These are phyloP conservation scores for Suillus ampliporus DNA, from an alignment of 768 basidiomycete genomes.

Conservation along the genomic window DNA sequence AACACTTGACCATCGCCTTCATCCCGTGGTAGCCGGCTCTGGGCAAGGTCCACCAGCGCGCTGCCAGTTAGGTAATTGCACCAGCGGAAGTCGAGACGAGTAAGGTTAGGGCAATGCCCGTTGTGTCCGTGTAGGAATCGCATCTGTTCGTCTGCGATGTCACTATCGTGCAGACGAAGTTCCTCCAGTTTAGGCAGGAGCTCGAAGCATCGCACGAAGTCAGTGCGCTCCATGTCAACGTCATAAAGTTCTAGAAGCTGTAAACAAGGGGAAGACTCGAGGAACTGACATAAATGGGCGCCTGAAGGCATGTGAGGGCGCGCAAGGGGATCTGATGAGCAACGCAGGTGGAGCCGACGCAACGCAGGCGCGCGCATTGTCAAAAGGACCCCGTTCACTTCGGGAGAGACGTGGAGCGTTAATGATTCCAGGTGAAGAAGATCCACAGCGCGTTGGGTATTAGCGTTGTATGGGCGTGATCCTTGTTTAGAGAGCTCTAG, in stretches of 20 bases:
- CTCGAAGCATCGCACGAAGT: constrained; percentile 43
- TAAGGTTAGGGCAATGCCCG: constrained; percentile 53
- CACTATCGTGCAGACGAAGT: constrained; percentile 62
- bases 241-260: constrained; percentile 55
- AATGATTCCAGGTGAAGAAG: constrained; percentile 37
- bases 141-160: constrained; percentile 55
- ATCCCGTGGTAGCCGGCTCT: constrained; percentile 37
- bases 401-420: constrained; percentile 35
- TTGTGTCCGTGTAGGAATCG: constrained; percentile 42
- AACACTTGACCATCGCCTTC: neutral
- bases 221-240: constrained; percentile 46
- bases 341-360: constrained; percentile 46
- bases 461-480: constrained; percentile 28
- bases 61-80: constrained; percentile 58
- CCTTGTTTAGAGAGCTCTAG: constrained; percentile 43
- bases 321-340: constrained; percentile 35
- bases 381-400: constrained; percentile 33
- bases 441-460: constrained; percentile 18
- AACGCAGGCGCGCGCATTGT: constrained; percentile 44
- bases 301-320: constrained; percentile 33
- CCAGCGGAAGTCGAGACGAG: constrained; percentile 61
- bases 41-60: constrained; percentile 56
- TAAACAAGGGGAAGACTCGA: constrained; percentile 40
- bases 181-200: constrained; percentile 48
- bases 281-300: constrained; percentile 36